These are phyloP conservation scores for Paralagenidium karlingii DNA, from an alignment of 352 stramenopile species.

Conservation along the genomic window DNA sequence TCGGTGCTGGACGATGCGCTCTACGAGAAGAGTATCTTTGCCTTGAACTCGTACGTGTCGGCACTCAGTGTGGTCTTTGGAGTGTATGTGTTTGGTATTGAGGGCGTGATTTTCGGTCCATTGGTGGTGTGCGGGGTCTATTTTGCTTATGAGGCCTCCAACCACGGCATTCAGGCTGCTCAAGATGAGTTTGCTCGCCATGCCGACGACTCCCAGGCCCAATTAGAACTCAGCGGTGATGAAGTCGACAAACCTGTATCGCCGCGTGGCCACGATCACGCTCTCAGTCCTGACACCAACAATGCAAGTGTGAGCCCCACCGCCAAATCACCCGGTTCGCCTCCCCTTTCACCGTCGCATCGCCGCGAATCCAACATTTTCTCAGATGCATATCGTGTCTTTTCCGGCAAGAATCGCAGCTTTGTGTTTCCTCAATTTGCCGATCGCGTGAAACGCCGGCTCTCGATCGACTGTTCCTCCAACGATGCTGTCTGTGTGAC, in stretches of 20 bases:
- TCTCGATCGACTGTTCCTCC: slow-evolving; percentile 69
- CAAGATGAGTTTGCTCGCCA: slow-evolving; percentile 32
- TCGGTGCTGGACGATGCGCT: slow-evolving; percentile 79
- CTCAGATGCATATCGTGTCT: slow-evolving; percentile 72
- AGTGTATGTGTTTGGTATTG: slow-evolving; percentile 79
- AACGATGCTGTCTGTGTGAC: slow-evolving; percentile 64
- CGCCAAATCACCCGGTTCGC: too few species aligned
- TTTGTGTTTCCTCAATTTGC: slow-evolving; percentile 21
- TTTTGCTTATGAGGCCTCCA: slow-evolving; percentile 78
- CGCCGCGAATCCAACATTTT: slow-evolving; percentile 76
- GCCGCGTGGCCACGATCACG: too few species aligned
- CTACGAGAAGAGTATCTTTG: slow-evolving; percentile 80
- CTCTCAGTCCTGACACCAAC: too few species aligned
- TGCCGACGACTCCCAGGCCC: too few species aligned
- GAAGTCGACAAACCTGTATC: too few species aligned
- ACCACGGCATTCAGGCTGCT: slow-evolving; percentile 77
- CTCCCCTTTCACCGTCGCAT: too few species aligned
- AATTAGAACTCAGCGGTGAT: too few species aligned
- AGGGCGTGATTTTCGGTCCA: slow-evolving; percentile 79
- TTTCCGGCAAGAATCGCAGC: slow-evolving; percentile 19
- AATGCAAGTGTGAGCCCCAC: too few species aligned
- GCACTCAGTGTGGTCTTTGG: slow-evolving; percentile 78
- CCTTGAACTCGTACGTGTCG: slow-evolving; percentile 78
- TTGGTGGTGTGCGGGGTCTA: slow-evolving; percentile 73
- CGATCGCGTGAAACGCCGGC: slow-evolving; percentile 53